A percentile compares a stretch with the other conserved stretches of the same genome.
Conservation (phyloP, 257 asterid species). For the Rauvolfia tetraphylla region DNA sequence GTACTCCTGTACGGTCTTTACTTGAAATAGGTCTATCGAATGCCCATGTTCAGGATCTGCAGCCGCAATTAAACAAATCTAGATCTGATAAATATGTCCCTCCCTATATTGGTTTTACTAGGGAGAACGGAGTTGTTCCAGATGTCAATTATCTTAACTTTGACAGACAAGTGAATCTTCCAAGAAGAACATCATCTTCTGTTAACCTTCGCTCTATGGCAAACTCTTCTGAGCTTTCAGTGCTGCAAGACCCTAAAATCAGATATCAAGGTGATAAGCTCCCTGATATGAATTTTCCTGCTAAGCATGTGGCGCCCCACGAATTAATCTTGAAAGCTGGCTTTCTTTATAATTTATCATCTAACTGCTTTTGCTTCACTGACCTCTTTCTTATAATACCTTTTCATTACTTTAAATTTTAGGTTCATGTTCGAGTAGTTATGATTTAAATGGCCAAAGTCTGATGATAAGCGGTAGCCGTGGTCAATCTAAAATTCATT, state of each 20-base stretch:
- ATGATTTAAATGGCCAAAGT: slow-evolving; percentile 37
- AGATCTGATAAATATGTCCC: slow-evolving; percentile 39
- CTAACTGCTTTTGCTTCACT: not conserved
- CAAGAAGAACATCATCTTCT: slow-evolving; percentile 53
- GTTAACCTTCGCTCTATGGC: slow-evolving; percentile 49
- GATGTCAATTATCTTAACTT: slow-evolving; percentile 22
- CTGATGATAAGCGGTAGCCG: slow-evolving; percentile 41
- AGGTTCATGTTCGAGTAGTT: slow-evolving; percentile 49
- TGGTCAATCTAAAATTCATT: slow-evolving; percentile 35
- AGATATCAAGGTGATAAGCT: slow-evolving; percentile 28
- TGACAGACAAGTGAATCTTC: slow-evolving; percentile 41
- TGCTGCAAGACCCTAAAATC: slow-evolving; percentile 33
- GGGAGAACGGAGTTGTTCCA: slow-evolving; percentile 33
- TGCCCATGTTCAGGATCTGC: slow-evolving; percentile 31
- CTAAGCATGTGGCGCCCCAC: not conserved
- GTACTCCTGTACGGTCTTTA: slow-evolving; percentile 27
- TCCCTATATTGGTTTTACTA: slow-evolving; percentile 29
- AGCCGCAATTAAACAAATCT: slow-evolving; percentile 32
- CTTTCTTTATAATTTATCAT: not conserved
- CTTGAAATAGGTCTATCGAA: slow-evolving; percentile 38
- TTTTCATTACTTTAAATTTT: slow-evolving; percentile 9
- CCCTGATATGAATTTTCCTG: not conserved
- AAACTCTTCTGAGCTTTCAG: slow-evolving; percentile 36
- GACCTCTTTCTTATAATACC: not conserved
- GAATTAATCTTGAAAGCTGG: not conserved